phyloP scores from a whole-genome alignment of 495 filamentous ascomycete species.

The Penicillium pulvis region DNA sequence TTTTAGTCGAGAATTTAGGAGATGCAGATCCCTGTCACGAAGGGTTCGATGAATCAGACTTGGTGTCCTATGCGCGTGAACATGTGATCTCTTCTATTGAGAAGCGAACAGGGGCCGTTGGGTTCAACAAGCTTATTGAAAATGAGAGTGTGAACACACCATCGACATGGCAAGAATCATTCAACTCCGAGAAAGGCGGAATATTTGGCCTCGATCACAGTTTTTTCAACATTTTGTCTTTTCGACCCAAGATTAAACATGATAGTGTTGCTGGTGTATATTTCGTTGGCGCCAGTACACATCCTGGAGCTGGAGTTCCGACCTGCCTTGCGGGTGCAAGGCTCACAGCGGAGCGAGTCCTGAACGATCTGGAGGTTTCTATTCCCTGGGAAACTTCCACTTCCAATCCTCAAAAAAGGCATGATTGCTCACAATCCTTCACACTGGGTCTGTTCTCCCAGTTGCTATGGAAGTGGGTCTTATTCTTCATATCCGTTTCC shows the following conservation, averaged over 20 bases:
- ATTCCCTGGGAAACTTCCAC: background rate
- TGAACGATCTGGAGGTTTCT: background rate
- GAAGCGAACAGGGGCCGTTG: constrained; percentile 50
- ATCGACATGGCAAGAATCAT: constrained; percentile 58
- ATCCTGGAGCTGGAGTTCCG: constrained; percentile 73
- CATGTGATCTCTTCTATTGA: constrained; percentile 57
- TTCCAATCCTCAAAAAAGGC: background rate
- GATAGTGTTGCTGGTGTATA: constrained; percentile 49
- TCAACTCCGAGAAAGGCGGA: constrained; percentile 70
- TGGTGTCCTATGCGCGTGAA: constrained; percentile 55
- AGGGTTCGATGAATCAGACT: constrained; percentile 45
- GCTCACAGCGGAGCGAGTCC: constrained; percentile 53
- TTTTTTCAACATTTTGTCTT: constrained; percentile 71
- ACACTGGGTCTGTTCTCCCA: background rate
- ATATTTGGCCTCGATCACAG: constrained; percentile 67
- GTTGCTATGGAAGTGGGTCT: background rate
- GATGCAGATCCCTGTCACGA: constrained; percentile 9
- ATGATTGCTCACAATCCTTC: background rate
- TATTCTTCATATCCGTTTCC: background rate
- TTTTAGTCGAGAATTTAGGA: constrained; percentile 64
- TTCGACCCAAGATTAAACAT: constrained; percentile 61
- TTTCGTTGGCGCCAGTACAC: constrained; percentile 71
- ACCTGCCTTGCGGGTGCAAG: constrained; percentile 65
- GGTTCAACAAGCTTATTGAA: constrained; percentile 45
- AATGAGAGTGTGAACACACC: constrained; percentile 55